These are phyloP conservation scores for Lipomyces kockii DNA, from an alignment of 805 yeast genomes.

Conservation along the genomic window DNA sequence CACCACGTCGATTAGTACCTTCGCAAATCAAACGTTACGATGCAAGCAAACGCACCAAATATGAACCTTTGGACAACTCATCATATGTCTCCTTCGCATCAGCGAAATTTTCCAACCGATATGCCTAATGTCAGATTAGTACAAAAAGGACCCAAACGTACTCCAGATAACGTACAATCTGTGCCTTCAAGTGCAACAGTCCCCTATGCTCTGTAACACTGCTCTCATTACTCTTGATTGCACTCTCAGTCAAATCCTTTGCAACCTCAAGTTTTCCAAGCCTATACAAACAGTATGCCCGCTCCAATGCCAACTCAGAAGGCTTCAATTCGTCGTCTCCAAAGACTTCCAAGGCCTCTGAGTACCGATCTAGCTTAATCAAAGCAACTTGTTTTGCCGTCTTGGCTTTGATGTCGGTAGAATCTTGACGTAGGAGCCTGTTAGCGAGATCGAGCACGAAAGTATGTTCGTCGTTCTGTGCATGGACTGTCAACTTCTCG, in stretches of 20 bases:
- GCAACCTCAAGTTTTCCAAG: constrained; percentile 51
- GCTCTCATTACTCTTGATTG: constrained; percentile 17
- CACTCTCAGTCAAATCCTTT: constrained; percentile 36
- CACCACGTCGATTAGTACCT: neutral
- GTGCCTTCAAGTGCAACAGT: constrained; percentile 58
- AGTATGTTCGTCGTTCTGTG: constrained; percentile 47
- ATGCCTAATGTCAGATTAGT: constrained; percentile 43
- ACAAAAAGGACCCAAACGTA: neutral
- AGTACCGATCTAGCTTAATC: constrained; percentile 62
- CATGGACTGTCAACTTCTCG: constrained; percentile 46
- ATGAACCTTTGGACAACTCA: constrained; percentile 44
- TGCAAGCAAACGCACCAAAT: constrained; percentile 7
- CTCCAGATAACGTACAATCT: constrained; percentile 44
- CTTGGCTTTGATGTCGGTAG: constrained; percentile 44
- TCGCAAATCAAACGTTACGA: neutral
- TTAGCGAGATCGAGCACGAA: constrained; percentile 46
- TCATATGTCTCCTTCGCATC: constrained; percentile 55
- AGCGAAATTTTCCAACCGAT: constrained; percentile 52
- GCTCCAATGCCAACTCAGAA: constrained; percentile 48
- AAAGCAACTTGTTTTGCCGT: constrained; percentile 59
- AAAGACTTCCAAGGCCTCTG: constrained; percentile 53
- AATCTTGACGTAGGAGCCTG: constrained; percentile 42
- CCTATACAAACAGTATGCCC: constrained; percentile 65
- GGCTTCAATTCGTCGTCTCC: constrained; percentile 38
- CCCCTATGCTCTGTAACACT: constrained; percentile 42